Base-by-base conservation (phyloP, 2,329 filamentous ascomycete genomes). In the Fusarium sp. region DNA sequence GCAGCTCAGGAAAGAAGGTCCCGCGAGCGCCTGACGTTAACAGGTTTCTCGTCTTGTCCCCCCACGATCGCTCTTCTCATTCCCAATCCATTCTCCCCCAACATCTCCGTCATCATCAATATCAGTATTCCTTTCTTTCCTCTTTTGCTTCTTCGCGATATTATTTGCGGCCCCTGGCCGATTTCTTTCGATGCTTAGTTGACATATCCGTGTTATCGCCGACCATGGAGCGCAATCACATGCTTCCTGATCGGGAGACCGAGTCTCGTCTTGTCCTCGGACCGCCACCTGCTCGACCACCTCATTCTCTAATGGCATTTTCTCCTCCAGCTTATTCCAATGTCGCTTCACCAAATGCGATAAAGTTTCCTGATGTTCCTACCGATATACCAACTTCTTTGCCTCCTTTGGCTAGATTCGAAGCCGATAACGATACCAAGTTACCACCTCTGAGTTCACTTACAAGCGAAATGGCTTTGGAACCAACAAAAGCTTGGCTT, bases 201-300 rank as follows among this genome's bases (percentile, higher is more conserved):
- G 75, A 77, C 72, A 65, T 73, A 74, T 62, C 75, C 75, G 71
- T 70, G 65, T 55, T 77, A 77, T 77, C 74, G 63, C 73, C 75
- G 75, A 77, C 70, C 70, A 83, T 84, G 80, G 83, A 83, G 75
- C 80, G 81, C 70, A 82, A 82, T 85, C 85, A 85, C 83, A 85
- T 86, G 84, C 80, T 84, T 70, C 75, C 70, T 59, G 74, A 76
- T 66, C 71, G 65, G 62, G 74, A 77, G 70, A 61, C 74, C 58
- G 65, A 68, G 61, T 68, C 69, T 71, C 71, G 68, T 68, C 74
- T 76, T 75, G 52, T 68, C 68, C 71, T 75, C 71, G 76, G 75
- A 71, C 76, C 76, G 57, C 75, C 76, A 53, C 77, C 76, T 60
- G 65, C 76, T 47, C 74, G 75, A 61, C 75, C 76, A 17, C 57